Percentiles rank a stretch among this genome's conserved stretches.
Conservation (phyloP, 1,284 basidiomycete species). For the Rhodotorula sp. region DNA sequence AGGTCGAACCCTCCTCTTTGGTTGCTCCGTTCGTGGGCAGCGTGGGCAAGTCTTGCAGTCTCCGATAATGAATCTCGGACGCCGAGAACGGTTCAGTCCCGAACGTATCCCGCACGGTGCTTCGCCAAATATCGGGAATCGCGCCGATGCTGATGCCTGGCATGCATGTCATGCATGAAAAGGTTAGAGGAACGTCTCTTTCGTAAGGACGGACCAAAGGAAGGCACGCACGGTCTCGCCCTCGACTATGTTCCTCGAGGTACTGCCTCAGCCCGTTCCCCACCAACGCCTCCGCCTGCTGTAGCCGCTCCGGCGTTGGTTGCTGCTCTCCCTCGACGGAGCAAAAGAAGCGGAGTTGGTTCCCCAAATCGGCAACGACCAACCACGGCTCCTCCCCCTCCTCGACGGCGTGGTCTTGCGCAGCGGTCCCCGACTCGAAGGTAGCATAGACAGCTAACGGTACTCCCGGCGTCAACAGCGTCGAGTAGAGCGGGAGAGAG, state of each 20-base stretch:
- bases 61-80: conserved; percentile 14
- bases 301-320: neutral
- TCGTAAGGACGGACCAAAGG: no score
- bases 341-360: conserved; percentile 28
- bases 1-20: neutral
- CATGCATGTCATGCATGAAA: no score
- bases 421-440: conserved; percentile 2
- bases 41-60: neutral
- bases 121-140: conserved; percentile 13
- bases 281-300: conserved; percentile 2
- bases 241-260: neutral
- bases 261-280: neutral
- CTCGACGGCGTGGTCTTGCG: neutral
- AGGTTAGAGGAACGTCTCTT: no score
- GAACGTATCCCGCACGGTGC: conserved; percentile 1
- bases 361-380: conserved; percentile 17
- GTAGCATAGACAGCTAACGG: conserved; percentile 3
- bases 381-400: neutral
- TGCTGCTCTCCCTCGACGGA: neutral
- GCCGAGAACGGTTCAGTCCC: conserved; percentile 7
- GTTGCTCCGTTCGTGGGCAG: neutral
- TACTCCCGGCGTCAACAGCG: conserved; percentile 4
- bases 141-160: conserved; percentile 26
- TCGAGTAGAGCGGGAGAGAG: conserved; percentile 18
- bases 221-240: conserved; percentile 7